Base-by-base conservation (phyloP, 805 yeast species). In the Barnettozyma sp. region DNA sequence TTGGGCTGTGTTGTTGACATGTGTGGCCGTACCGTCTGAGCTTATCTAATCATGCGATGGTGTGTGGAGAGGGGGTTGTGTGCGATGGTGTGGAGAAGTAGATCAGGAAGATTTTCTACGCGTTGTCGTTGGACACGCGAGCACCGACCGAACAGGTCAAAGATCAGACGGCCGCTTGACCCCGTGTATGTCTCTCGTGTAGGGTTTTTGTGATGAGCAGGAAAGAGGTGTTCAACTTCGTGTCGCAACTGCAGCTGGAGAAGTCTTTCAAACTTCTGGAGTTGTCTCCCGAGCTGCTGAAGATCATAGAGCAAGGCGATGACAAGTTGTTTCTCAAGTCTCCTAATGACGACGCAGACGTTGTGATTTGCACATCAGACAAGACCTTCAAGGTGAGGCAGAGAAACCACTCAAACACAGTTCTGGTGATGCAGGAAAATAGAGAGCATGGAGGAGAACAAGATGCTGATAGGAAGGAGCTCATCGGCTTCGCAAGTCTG, bases 381-480 rank as follows among this genome's bases (percentile, higher is more conserved):
- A 56, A 65, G 34, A 82, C 94, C 0, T 87, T 74, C 72, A 63
- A 66, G 30, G 48, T 87, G 13, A 67, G 85, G 35, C 88, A 82
- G 49, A 79, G 82, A 63, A 84, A 85, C 52, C 97, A 90, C 56
- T 82, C 96, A 7, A 87, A 90, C 55, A 72, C 90, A 5, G 78
- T 83, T n/a, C 54, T 86, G 45, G 42, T 87, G 16, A 52, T 74
- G 53, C 55, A 55, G n/a, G n/a, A n/a, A n/a, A n/a, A n/a, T n/a
- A 17, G 32, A 38, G 15, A 26, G 18, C n/a, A 53, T 47, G 5
- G 46, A 52, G 0, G 45, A 39, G 10, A 55, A 49, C 6, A 52
- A 58, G 2, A 10, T 13, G 50, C 42, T 5, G 49, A 43, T 6
- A 35, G 63, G 1, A 42, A 44, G 11, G 35, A 35, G 55, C 11